Base-by-base conservation (phyloP, 148 eudicot genomes). In the Camellia lanceoleosa region DNA sequence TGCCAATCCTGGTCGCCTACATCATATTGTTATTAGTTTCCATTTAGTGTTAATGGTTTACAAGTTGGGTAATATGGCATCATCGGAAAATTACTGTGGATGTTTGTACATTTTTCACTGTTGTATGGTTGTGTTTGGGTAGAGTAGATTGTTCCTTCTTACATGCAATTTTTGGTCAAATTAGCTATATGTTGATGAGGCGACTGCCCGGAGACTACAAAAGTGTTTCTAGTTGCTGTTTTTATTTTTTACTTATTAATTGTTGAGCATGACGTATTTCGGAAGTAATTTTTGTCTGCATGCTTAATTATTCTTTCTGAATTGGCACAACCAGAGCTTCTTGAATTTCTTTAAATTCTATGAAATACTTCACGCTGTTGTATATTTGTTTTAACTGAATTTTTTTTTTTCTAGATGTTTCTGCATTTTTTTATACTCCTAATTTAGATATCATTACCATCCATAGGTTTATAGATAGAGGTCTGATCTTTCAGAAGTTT, bases 401-500 rank as follows among this genome's bases (percentile, higher is more conserved):
- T 8, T 8, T 5, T 30, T 52, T 77, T 65, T 16, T 30, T 70
- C 47, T 79, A 60, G 51, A 73, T 23, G 42, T 74, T 71, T 60
- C 71, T 54, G 20, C 14, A 67, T 23, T 13, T 73, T 43, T n/a
- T 63, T 76, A 44, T 6, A 6, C 23, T 51, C 69, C 15, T 56
- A 62, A 38, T 59, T 16, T 70, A 47, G 7, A 65, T 42, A n/a
- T 66, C 13, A 55, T 19, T 42, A 11, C 74, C 13, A 55, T 43
- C 64, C 20, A 43, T n/a, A 10, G 6, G 67, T 2, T 78, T 78
- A 46, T 41, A 41, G 10, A 41, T 44, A 54, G 47, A 55, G 54
- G 20, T 76, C 47, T 74, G 60, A 23, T 56, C 5, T 77, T 71
- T 65, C 43, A 75, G 46, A 54, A 79, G 10, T 68, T 68, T 54